Base-by-base conservation (phyloP, 1,284 basidiomycete genomes). In the Cutaneotrichosporon sp. region DNA sequence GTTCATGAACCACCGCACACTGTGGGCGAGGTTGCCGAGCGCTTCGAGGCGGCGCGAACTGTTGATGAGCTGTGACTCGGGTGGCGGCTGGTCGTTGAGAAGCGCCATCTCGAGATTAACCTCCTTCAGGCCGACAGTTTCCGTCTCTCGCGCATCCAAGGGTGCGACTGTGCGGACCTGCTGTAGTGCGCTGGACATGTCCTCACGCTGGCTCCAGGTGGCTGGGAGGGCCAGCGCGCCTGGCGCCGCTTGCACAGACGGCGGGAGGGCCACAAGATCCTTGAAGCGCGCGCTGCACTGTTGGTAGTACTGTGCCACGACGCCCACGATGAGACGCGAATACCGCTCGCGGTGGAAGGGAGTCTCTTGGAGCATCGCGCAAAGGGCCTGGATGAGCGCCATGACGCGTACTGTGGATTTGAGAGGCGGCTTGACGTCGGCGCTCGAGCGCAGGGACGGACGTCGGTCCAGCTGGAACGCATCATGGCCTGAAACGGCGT, bases 281-380 rank as follows among this genome's bases (percentile, higher is more conserved):
- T 70, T 88, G 80, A 92, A 98, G 34, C 89, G 85, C 72, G 93
- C 89, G 70, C 90, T 92, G 73, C 94, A 97, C 47, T 90, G 87
- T 76, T 97, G 92, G 75, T 98, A 98, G 78, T 95, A 98, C 77
- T 97, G 94, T 42, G 97, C 92, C 58, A 98, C 90, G 50, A 97
- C 90, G n/a, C 90, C 89, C 30, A 99, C 86, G 66, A 99, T 93
- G 46, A 99, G 83, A n/a, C 92, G 87, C 34, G 92, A 89, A 78
- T 97, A 95, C 76, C 89, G 93, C 76, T 98, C 96, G 64, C 89
- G 86, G 73, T 98, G 95, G 82, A 99, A 98, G 0, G 96, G 94
- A n/a, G 92, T 94, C 16, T 89, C 89, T 62, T 88, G 86, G 10
- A 98, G 85, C 93, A 98, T 97, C 9, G 87, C 85, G 73, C 94